Percentiles rank a stretch among this genome's conserved stretches.
phyloP scores from a whole-genome alignment of 352 stramenopile species.

The Phytophthora tubulina region DNA sequence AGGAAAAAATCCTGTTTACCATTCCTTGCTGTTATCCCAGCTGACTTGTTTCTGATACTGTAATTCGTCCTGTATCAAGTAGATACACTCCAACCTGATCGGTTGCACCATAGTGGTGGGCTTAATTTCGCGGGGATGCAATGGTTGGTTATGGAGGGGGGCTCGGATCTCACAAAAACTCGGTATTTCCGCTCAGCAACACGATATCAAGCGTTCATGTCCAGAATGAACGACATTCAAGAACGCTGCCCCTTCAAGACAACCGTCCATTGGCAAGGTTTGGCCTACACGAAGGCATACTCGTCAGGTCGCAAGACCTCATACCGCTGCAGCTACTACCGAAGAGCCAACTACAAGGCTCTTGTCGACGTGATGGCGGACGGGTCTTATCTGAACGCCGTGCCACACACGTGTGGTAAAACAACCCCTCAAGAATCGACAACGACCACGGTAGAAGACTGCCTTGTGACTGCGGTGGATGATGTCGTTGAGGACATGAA shows the following conservation, averaged over 20 bases:
- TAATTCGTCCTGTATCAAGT: not conserved
- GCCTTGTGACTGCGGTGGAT: not conserved
- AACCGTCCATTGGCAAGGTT: constrained; percentile 15
- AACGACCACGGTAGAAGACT: not conserved
- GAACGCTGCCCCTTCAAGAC: constrained; percentile 15
- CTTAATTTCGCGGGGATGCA: not conserved
- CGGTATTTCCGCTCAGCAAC: not conserved
- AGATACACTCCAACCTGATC: not conserved
- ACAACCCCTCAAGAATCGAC: not conserved
- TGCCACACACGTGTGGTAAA: constrained; percentile 11
- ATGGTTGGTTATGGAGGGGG: not conserved
- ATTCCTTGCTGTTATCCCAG: not conserved
- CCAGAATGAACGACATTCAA: constrained; percentile 19
- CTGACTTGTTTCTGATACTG: not conserved
- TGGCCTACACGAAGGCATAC: constrained; percentile 17
- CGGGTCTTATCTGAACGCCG: constrained; percentile 11
- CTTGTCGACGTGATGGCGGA: constrained; percentile 21
- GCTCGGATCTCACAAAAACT: not conserved
- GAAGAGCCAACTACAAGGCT: constrained; percentile 11
- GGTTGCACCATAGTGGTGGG: not conserved
- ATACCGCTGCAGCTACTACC: constrained; percentile 15
- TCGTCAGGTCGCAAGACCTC: constrained; percentile 13
- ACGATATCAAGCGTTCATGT: not conserved
- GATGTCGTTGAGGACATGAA: constrained; percentile 20
- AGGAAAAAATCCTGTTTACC: not conserved